phyloP scores from a whole-genome alignment of 257 asterid genomes.

The Plantago major region DNA sequence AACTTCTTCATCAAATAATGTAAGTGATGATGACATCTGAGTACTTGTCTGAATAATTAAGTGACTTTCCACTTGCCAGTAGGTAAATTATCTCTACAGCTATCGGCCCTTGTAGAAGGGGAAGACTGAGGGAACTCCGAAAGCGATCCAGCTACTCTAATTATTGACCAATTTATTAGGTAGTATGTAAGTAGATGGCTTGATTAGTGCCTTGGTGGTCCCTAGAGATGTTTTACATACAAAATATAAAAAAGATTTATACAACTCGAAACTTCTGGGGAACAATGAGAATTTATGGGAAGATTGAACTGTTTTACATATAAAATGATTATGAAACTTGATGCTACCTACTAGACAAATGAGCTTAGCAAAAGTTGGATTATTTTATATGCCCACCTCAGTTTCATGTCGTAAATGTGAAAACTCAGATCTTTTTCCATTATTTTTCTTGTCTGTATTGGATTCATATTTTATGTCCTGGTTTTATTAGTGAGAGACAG shows the following conservation, averaged over 20 bases:
- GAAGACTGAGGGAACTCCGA: constrained; percentile 5
- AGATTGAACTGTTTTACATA: constrained; percentile 1
- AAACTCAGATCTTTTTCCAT: constrained; percentile 22
- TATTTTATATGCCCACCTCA: constrained; percentile 19
- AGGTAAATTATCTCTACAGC: constrained; percentile 3
- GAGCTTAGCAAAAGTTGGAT: constrained; percentile 19
- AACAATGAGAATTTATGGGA: constrained; percentile 12
- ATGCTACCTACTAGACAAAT: constrained; percentile 31
- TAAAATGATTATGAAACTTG: constrained; percentile 13
- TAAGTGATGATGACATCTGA: neutral
- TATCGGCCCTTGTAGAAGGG: constrained; percentile 5
- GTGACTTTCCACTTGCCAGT: neutral
- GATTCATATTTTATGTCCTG: constrained; percentile 11
- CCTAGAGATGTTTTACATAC: constrained; percentile 13
- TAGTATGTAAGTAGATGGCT: constrained; percentile 16
- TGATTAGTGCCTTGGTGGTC: constrained; percentile 25
- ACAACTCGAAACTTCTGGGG: constrained; percentile 29
- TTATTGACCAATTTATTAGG: constrained; percentile 18
- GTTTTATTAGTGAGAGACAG: constrained; percentile 8
- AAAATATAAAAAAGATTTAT: constrained; percentile 6
- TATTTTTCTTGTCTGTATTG: constrained; percentile 21
- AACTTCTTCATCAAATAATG: constrained; percentile 3
- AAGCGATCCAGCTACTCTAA: constrained; percentile 6
- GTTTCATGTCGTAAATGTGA: constrained; percentile 32
- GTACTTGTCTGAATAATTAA: neutral